Base-by-base conservation (phyloP, 106 monocot species). In the Acorus calamus region DNA sequence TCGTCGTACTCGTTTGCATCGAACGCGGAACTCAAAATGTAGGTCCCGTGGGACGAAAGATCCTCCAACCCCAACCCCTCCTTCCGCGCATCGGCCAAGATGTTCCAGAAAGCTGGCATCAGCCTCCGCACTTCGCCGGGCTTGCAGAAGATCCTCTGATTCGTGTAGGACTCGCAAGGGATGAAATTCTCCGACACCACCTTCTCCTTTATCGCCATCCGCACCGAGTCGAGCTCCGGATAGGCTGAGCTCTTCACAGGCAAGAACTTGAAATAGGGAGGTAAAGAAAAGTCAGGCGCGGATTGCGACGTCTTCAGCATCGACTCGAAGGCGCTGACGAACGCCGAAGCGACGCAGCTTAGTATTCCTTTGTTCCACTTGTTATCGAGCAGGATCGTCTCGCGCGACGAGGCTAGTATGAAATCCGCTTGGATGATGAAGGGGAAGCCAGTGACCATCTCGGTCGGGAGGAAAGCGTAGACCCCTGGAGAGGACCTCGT, bases 291-390 rank as follows among this genome's bases (percentile, higher is more conserved):
- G n/a, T n/a, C n/a, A n/a, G 52, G 7, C 8, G 41, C 43, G 14
- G 6, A 0, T 41, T 14, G 8, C 42, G 5, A 52, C 4, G 70
- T 70, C 5, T 70, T 60, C 8, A 70, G 14, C 4, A 11, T 46
- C 28, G 69, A 70, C 14, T 6, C 2, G 10, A 76, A 65, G 42
- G 81, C 78, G 73, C 76, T 70, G 6, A 76, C 50, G 47, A 81
- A 86, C 5, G 81, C 81, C 52, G 69, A 42, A 59, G 85, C 59
- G 0, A 81, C 78, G 66, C 78, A 81, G 49, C 67, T 55, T 10
- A 86, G 72, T 58, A 86, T 86, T 12, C 81, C 78, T 11, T 63
- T 75, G 52, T 86, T 86, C 85, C 85, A 86, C 8, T 72, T 68
- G 56, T 46, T 81, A 12, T 85, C 75, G 0, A 74, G 13, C 13